A percentile compares a stretch with the other conserved stretches of the same genome.
These are phyloP conservation scores for Rubia tinctorum DNA, from an alignment of 305 asterid genomes.

Conservation along the genomic window DNA sequence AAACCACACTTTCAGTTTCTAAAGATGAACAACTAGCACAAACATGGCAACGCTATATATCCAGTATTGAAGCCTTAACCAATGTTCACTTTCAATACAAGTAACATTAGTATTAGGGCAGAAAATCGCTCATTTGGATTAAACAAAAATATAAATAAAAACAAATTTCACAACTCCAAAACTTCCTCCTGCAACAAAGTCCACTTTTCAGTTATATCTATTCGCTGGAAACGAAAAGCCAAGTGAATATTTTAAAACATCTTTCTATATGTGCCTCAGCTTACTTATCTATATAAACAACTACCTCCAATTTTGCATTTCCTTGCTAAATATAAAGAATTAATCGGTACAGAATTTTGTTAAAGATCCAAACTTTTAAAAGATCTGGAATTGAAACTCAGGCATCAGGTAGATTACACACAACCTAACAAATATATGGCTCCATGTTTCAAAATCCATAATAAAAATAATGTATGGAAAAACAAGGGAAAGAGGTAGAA, in stretches of 20 bases:
- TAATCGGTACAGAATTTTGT: no score
- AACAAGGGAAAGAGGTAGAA: neutral
- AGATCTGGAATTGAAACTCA: no score
- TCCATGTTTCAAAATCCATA: neutral
- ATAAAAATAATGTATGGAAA: neutral
- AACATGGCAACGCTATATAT: no score
- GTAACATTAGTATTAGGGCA: neutral
- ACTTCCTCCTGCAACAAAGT: neutral
- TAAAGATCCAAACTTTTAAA: no score
- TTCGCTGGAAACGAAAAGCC: no score
- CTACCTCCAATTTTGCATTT: no score
- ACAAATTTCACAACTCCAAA: neutral
- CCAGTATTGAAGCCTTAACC: neutral
- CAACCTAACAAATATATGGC: neutral
- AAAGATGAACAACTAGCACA: neutral
- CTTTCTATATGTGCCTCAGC: no score
- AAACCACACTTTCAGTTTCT: neutral
- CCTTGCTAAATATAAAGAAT: no score
- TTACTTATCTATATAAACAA: no score
- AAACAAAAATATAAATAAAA: no score
- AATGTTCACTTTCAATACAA: neutral
- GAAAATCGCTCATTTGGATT: neutral
- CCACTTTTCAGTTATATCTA: neutral
- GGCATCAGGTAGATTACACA: neutral
- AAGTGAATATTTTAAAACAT: neutral